Evolutionary conservation across 192 early-diverging fungal species (phyloP).

Genomic region (Piromyces finnis): DNA sequence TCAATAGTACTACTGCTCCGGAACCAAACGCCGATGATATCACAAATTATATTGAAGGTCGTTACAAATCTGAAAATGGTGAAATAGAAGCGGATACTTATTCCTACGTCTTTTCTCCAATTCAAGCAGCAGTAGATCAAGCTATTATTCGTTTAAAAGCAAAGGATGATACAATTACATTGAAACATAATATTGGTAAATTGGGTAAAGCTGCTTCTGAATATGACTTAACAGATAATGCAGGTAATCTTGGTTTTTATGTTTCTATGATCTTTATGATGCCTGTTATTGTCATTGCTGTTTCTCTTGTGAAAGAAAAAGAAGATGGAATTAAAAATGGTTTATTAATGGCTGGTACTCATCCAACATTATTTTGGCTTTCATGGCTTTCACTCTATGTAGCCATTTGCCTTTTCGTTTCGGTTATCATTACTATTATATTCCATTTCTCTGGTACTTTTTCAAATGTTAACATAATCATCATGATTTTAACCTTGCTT

Average conservation of each 20-base stretch:
- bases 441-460: background rate
- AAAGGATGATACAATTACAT: background rate
- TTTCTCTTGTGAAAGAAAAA: background rate
- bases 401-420: background rate
- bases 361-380: background rate
- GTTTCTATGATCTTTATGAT: background rate
- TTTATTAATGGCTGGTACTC: background rate
- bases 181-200: background rate
- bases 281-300: background rate
- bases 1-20: background rate
- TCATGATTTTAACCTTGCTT: background rate
- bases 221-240: background rate
- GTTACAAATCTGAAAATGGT: background rate
- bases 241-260: background rate
- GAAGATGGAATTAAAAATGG: background rate
- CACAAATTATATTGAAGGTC: background rate
- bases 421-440: background rate
- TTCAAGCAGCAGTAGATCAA: background rate
- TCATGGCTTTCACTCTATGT: background rate
- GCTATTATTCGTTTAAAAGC: background rate
- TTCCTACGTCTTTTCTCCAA: background rate
- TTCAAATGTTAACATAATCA: background rate
- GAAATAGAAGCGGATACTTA: background rate
- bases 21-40: background rate
- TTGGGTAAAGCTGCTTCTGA: background rate